Base-by-base conservation (phyloP, 495 filamentous ascomycete genomes). In the Aspergillus coremiiformis region DNA sequence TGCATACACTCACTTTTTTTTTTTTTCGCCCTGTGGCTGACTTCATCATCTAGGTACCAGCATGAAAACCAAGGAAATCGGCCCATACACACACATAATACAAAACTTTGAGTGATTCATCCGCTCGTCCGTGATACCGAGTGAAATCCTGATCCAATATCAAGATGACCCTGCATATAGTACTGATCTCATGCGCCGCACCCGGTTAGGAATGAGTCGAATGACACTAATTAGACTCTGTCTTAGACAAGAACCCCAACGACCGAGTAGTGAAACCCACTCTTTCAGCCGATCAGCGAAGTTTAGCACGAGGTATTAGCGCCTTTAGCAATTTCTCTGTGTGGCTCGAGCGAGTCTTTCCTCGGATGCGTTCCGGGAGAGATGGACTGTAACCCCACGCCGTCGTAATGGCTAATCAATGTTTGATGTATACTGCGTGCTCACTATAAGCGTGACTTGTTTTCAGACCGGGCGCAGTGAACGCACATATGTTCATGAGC, bases 211-310 rank as follows among this genome's bases (percentile, higher is more conserved):
- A 26, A 47, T 30, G 8, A 33, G 10, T 8, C 24, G 29, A 26
- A 47, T 30, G 8, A 33, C 24, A 17, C 24, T 15, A 27, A 19
- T 33, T 33, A 21, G 27, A 32, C 29, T 19, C 23, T 33, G 24
- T 47, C 24, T 47, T 47, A 26, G 27, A 47, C 44, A 33, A 49
- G 37, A 27, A 19, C 20, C 47, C 27, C 35, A 26, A 44, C 45
- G 44, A 46, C 27, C 45, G 39, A 44, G 19, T 17, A 37, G 46
- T 49, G 52, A 45, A 54, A 49, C 49, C 20, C 30, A 39, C 47
- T 23, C 22, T 17, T 22, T n/a, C 24, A 45, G 41, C 20, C 51
- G 41, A 54, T 56, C 56, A 44, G 47, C 51, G 51, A 56, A 30
- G 26, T 39, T 45, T 44, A 49, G 44, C 48, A 54, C 49, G 41